Evolutionary conservation across 2,329 filamentous ascomycete species (phyloP).

Genomic region (Chlorencoelia australis): DNA sequence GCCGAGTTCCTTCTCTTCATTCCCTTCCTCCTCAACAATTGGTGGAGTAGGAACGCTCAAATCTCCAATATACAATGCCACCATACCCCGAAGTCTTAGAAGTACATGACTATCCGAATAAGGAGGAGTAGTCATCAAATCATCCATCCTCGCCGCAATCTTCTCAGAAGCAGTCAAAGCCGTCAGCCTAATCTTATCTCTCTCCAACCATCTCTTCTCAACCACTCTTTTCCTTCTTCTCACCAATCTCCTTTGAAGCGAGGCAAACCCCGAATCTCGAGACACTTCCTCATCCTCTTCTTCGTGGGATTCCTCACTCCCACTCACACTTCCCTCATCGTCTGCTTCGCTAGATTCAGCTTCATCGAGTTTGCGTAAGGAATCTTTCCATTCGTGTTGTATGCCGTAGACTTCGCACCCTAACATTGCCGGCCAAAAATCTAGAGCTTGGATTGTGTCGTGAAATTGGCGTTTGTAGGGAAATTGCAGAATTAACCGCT

Average conservation of each 20-base stretch:
- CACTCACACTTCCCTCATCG: constrained; percentile 15
- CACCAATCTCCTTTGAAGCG: constrained; percentile 12
- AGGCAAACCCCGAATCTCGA: constrained; percentile 15
- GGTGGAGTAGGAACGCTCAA: constrained; percentile 37
- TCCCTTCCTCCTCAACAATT: constrained; percentile 11
- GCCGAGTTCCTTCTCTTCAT: constrained; percentile 12
- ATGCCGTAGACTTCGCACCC: constrained; percentile 71
- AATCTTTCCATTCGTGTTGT: constrained; percentile 46
- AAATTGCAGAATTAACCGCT: constrained; percentile 66
- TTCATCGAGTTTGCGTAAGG: constrained; percentile 30
- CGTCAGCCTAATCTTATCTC: constrained; percentile 21
- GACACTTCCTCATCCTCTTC: constrained; percentile 10
- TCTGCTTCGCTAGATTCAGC: constrained; percentile 23
- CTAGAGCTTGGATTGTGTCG: constrained; percentile 50
- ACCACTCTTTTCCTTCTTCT: constrained; percentile 8
- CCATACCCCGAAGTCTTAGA: constrained; percentile 61
- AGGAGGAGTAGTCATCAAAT: constrained; percentile 56
- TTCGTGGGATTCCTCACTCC: constrained; percentile 11
- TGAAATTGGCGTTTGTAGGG: constrained; percentile 52
- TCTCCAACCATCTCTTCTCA: constrained; percentile 19
- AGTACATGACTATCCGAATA: constrained; percentile 59
- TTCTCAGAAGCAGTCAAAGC: constrained; percentile 40
- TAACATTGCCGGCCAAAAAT: constrained; percentile 76
- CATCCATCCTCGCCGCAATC: constrained; percentile 61
- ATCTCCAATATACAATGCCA: constrained; percentile 67